Percentiles rank a stretch among this genome's conserved stretches.
These are phyloP conservation scores for Alternaria tenuissima DNA, from an alignment of 2,329 filamentous ascomycete species.

Conservation along the genomic window DNA sequence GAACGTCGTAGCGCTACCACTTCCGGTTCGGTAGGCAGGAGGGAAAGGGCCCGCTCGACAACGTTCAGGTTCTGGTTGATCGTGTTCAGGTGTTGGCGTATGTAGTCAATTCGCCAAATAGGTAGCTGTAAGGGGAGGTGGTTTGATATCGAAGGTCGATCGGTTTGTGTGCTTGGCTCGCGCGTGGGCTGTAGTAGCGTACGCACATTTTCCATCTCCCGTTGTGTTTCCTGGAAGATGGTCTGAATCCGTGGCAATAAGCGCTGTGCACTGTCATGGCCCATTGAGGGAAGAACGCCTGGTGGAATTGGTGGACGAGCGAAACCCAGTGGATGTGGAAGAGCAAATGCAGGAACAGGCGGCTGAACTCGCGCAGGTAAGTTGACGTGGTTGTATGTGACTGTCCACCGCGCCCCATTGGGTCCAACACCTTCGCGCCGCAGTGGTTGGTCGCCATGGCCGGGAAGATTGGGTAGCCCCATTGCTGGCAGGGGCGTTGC, in stretches of 20 bases:
- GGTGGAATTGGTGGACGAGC: constrained; percentile 27
- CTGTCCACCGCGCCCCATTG: constrained; percentile 62
- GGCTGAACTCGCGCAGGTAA: constrained; percentile 34
- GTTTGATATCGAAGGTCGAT: not conserved
- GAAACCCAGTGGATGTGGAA: constrained; percentile 33
- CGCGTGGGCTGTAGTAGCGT: constrained; percentile 26
- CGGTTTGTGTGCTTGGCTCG: constrained; percentile 7
- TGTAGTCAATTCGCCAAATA: constrained; percentile 40
- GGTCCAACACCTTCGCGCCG: constrained; percentile 60
- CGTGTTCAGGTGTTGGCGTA: constrained; percentile 37
- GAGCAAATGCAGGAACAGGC: constrained; percentile 23
- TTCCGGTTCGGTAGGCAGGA: constrained; percentile 40
- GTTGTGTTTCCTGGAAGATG: constrained; percentile 37
- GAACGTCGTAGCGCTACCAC: constrained; percentile 40
- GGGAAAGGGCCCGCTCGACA: constrained; percentile 38
- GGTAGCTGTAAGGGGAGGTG: constrained; percentile 19
- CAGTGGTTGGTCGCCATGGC: constrained; percentile 52
- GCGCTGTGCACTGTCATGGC: constrained; percentile 22
- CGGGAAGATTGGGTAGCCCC: constrained; percentile 21
- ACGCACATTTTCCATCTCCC: constrained; percentile 45
- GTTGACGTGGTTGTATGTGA: constrained; percentile 59
- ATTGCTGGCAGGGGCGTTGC: not conserved
- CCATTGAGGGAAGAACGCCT: constrained; percentile 18
- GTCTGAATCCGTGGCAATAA: constrained; percentile 32
- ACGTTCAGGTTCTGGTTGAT: constrained; percentile 36